A percentile compares a stretch with the other conserved stretches of the same genome.
These are phyloP conservation scores for Ceriops tagal DNA, from an alignment of 345 rosid genomes.

Conservation along the genomic window DNA sequence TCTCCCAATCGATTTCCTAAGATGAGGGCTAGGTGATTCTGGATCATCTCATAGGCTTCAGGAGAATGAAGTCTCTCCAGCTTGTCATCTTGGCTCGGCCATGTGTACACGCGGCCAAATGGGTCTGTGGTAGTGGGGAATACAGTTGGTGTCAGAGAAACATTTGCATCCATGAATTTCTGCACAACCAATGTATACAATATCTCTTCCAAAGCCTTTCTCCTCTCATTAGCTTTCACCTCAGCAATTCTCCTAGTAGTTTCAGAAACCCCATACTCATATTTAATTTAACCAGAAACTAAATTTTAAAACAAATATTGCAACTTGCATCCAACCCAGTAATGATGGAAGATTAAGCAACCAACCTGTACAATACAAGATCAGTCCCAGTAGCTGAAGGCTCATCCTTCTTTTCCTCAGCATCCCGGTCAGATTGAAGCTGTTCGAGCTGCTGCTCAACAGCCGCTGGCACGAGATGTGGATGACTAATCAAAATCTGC, in stretches of 20 bases:
- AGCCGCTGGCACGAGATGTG: conserved; percentile 93
- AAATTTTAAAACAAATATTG: background rate
- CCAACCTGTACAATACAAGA: conserved; percentile 75
- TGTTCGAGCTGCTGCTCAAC: conserved; percentile 96
- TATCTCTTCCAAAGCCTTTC: conserved; percentile 75
- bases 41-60: conserved; percentile 97
- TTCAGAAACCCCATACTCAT: background rate
- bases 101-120: conserved; percentile 53
- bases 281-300: background rate
- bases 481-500: conserved; percentile 77
- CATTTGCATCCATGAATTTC: conserved; percentile 87
- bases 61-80: conserved; percentile 78
- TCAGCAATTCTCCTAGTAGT: conserved; percentile 83
- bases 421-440: conserved; percentile 79
- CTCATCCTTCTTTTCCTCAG: conserved; percentile 59
- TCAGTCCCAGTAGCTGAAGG: conserved; percentile 63
- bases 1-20: conserved; percentile 67
- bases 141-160: conserved; percentile 67
- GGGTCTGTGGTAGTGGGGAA: conserved; percentile 47
- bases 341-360: background rate
- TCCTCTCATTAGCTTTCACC: conserved; percentile 86
- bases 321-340: too few species aligned
- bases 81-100: conserved; percentile 68
- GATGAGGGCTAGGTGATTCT: conserved; percentile 79
- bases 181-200: conserved; percentile 85